A percentile compares a stretch with the other conserved stretches of the same genome.
phyloP scores from a whole-genome alignment of 2,329 filamentous ascomycete genomes.

The Diaporthe citrichinensis region DNA sequence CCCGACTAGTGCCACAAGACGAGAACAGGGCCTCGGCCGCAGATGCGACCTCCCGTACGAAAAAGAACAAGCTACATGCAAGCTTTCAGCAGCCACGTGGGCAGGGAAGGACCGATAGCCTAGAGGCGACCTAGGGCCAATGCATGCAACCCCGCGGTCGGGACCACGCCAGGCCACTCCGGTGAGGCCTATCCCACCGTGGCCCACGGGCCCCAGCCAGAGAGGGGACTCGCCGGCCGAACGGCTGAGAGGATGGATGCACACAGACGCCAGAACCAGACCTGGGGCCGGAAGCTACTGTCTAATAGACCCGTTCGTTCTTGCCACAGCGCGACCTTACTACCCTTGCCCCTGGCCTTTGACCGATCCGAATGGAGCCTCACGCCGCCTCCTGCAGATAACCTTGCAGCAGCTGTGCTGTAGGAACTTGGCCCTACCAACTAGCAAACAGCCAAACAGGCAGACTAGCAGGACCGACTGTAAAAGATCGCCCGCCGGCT shows the following conservation, averaged over 20 bases:
- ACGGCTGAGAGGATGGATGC: background rate
- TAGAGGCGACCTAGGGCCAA: constrained; percentile 1
- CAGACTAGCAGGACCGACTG: background rate
- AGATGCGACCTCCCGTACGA: constrained; percentile 13
- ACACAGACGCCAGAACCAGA: background rate
- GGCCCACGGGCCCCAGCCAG: constrained; percentile 1
- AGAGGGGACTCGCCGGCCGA: constrained; percentile 3
- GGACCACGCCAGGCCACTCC: constrained; percentile 20
- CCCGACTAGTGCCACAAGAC: background rate
- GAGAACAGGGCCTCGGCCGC: background rate
- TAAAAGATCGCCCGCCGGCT: constrained; percentile 1
- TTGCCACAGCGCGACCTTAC: background rate
- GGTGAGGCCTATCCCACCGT: background rate
- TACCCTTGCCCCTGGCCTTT: background rate
- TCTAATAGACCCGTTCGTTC: background rate
- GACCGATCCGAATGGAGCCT: constrained; percentile 16
- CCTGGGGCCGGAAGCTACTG: constrained; percentile 8
- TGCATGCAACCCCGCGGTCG: constrained; percentile 22
- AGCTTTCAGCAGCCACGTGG: constrained; percentile 22
- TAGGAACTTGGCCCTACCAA: background rate
- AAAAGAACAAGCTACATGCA: constrained; percentile 2
- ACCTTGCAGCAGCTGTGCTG: constrained; percentile 16
- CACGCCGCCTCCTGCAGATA: constrained; percentile 1
- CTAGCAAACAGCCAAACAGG: background rate
- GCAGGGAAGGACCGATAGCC: constrained; percentile 26